These are phyloP conservation scores for Aurantiochytrium sp. DNA, from an alignment of 108 stramenopile species.

Conservation along the genomic window DNA sequence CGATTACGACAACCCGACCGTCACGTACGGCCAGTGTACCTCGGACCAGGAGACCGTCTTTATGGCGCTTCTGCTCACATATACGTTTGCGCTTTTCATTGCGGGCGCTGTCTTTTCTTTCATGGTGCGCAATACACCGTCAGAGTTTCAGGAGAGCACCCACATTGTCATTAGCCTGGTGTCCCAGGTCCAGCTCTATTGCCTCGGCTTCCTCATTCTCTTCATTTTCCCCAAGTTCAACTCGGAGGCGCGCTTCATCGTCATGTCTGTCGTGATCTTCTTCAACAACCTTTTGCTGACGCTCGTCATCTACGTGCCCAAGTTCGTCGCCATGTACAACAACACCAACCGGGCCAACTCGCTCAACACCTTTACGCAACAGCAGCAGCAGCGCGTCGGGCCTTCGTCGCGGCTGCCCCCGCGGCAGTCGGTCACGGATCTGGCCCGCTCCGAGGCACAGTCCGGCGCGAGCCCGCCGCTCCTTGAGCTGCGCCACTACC, in stretches of 20 bases:
- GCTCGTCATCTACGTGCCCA: background rate
- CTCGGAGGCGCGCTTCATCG: background rate
- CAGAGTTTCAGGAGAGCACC: conserved; percentile 10
- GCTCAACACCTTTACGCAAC: background rate
- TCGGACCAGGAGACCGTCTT: background rate
- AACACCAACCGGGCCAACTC: background rate
- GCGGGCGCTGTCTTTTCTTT: background rate
- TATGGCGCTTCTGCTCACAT: background rate
- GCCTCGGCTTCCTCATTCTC: background rate
- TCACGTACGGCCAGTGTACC: background rate
- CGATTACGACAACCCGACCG: background rate
- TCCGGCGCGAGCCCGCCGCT: background rate
- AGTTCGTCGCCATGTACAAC: background rate
- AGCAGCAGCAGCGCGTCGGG: background rate
- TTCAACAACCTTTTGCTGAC: background rate
- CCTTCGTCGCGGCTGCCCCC: background rate
- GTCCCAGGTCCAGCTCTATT: background rate
- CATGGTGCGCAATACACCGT: conserved; percentile 5
- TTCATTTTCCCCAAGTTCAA: background rate
- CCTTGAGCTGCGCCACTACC: background rate
- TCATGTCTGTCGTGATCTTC: background rate
- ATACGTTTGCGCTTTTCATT: background rate
- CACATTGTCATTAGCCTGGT: background rate
- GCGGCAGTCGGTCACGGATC: background rate
- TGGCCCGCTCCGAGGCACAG: background rate